These are phyloP conservation scores for Nephelium lappaceum DNA, from an alignment of 345 rosid genomes.

Conservation along the genomic window DNA sequence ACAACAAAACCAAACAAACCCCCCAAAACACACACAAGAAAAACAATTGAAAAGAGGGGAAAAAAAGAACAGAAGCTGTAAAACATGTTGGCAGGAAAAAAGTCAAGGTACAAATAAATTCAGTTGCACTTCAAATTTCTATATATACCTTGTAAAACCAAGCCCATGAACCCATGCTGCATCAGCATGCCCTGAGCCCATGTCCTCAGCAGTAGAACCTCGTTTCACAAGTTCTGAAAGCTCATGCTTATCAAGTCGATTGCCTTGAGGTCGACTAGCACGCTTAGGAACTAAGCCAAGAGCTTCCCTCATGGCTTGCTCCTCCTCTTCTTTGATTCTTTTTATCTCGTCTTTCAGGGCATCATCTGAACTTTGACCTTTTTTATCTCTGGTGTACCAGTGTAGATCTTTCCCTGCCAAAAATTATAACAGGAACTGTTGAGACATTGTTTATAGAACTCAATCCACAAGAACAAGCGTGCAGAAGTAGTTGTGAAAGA, in stretches of 20 bases:
- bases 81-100: not conserved
- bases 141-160: constrained; percentile 77
- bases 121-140: not conserved
- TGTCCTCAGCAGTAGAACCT: constrained; percentile 90
- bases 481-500: not conserved
- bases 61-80: not conserved
- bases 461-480: not conserved
- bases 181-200: constrained; percentile 94
- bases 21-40: not conserved
- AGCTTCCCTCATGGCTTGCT: constrained; percentile 98
- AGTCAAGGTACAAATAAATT: not conserved
- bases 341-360: constrained; percentile 85
- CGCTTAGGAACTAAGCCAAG: constrained; percentile 95
- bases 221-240: constrained; percentile 87
- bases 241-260: constrained; percentile 94
- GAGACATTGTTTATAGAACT: not conserved
- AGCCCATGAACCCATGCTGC: constrained; percentile 86
- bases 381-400: constrained; percentile 88
- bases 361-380: constrained; percentile 48
- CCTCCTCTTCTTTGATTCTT: constrained; percentile 93
- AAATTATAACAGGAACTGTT: constrained; percentile 9
- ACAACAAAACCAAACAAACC: not conserved
- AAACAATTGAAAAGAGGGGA: not conserved
- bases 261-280: constrained; percentile 71
- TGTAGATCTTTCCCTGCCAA: constrained; percentile 84